phyloP scores from a whole-genome alignment of 345 rosid species.

The Populus alba region DNA sequence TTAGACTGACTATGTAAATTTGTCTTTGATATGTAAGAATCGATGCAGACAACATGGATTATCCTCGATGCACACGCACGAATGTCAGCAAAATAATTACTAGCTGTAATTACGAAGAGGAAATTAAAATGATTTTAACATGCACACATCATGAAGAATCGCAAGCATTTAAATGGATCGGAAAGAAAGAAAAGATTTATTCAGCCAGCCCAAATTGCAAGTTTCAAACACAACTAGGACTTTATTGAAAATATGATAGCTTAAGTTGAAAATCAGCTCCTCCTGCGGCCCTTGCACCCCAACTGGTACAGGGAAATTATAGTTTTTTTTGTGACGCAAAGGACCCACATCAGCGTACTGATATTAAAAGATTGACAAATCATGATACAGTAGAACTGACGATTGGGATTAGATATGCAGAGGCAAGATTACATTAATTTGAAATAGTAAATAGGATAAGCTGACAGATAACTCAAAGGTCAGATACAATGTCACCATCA shows the following conservation, averaged over 20 bases:
- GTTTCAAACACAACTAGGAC: not conserved
- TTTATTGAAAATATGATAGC: not conserved
- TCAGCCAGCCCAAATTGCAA: not conserved
- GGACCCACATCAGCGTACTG: conserved; percentile 11
- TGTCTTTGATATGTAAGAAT: no score
- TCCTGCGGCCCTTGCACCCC: not conserved
- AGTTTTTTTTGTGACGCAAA: not conserved
- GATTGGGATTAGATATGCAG: conserved; percentile 4
- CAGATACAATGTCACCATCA: conserved; percentile 42
- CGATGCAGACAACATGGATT: no score
- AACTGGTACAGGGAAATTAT: not conserved
- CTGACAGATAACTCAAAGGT: conserved; percentile 38
- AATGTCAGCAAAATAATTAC: no score
- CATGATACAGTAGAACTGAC: not conserved
- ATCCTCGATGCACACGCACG: no score
- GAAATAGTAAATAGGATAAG: conserved; percentile 7
- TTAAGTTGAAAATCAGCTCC: not conserved
- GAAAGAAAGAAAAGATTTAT: no score
- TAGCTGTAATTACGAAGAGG: no score
- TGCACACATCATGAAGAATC: no score
- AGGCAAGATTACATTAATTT: not conserved
- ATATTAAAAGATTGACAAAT: not conserved
- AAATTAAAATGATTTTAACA: no score
- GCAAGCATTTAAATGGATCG: no score
- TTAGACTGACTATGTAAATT: no score